Evolutionary conservation across 2,329 filamentous ascomycete species (phyloP), one percentile per base, ranked within the genome.

Genomic region (Colletotrichum sp.): DNA sequence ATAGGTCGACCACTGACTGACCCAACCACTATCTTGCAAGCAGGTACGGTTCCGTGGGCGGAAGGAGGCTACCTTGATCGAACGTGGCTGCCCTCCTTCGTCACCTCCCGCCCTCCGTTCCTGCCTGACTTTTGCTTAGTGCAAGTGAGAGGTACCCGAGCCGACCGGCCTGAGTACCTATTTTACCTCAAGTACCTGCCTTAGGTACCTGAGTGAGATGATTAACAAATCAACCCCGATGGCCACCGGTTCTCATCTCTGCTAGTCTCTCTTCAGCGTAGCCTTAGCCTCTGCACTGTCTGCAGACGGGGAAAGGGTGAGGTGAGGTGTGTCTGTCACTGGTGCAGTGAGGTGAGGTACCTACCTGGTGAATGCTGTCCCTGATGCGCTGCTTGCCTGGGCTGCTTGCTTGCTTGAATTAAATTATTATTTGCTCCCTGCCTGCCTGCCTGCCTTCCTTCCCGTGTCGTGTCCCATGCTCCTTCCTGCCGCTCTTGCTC

Each of bases 21-120:
- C n/a, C 43, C n/a, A 21, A 48, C n/a, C 58, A 34, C 58, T 61
- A 34, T 61, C 58, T 30, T 26, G 28, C 58, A 21, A 21, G 24
- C 55, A 26, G 43, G 43, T 48, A 48, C 43, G 6, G 43, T 21
- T 48, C 43, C 43, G 43, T 48, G 43, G 43, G 43, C 10, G n/a
- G 43, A 48, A 48, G 43, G 43, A 48, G 43, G 43, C 7, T 48
- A n/a, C n/a, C 43, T 21, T 32, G 26, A 32, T 61, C 14, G 16
- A 28, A 43, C 21, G 52, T 34, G 62, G 28, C 61, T 30, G 43
- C 69, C 48, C 48, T 58, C 43, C 62, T 69, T 58, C 56, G 36
- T 69, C 70, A 52, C 58, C 66, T 73, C 71, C 71, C 58, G 65
- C 38, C 58, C 55, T 62, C 56, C 58, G 43, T 70, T 32, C 58